Conservation (phyloP, 2,329 filamentous ascomycete species). For the Xylariomycetidae sp. region DNA sequence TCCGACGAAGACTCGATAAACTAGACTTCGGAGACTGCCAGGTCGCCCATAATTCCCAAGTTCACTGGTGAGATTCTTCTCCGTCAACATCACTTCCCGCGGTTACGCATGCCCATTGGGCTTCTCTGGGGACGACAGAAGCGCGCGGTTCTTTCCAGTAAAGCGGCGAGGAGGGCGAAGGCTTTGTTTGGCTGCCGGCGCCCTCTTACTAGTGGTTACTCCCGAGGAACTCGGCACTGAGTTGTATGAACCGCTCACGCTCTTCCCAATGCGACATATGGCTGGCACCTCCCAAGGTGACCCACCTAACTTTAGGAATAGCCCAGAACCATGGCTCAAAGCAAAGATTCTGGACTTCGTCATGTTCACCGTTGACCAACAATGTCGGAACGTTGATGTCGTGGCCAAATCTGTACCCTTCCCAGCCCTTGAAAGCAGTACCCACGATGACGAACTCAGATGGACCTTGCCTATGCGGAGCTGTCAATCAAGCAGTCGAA, state of each 20-base stretch:
- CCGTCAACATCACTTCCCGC: no score
- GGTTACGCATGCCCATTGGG: no score
- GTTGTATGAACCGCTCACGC: conserved; percentile 1
- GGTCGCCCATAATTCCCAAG: no score
- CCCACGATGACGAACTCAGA: conserved; percentile 9
- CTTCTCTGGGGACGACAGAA: no score
- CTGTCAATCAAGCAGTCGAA: no score
- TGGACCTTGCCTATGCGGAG: conserved; percentile 9
- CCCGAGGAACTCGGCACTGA: conserved; percentile 1
- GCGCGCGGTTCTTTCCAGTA: no score
- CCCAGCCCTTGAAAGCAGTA: conserved; percentile 10
- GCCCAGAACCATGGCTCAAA: conserved; percentile 11
- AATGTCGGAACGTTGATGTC: conserved; percentile 8
- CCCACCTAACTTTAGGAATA: conserved; percentile 11
- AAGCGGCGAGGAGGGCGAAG: no score
- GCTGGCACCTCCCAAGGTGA: conserved; percentile 7
- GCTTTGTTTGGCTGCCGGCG: no score
- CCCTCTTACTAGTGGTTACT: no score
- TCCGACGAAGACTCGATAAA: no score
- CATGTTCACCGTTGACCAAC: conserved; percentile 7
- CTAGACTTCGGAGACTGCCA: no score
- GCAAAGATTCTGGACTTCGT: conserved; percentile 6
- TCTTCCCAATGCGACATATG: conserved; percentile 11
- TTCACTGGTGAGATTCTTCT: no score
- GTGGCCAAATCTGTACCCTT: conserved; percentile 6